Base-by-base conservation (phyloP, 2,329 filamentous ascomycete genomes). In the Madurella mycetomatis region DNA sequence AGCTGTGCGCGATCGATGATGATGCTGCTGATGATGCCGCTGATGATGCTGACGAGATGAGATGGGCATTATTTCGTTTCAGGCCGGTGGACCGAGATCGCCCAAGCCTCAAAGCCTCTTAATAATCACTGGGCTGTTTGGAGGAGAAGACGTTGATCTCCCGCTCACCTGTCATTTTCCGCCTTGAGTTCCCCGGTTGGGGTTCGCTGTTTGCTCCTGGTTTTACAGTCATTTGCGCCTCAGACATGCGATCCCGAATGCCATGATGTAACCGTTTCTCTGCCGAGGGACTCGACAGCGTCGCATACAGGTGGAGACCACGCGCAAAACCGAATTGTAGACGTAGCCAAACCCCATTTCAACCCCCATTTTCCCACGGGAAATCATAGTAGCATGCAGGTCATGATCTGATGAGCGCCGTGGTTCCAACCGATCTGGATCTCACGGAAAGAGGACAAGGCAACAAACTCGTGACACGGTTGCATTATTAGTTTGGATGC, bases 171-270 rank as follows among this genome's bases (percentile, higher is more conserved):
- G 34, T 37, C 34, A 17, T 48, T 12, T 42, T 19, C 15, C 19
- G n/a, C n/a, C 39, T 15, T 31, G 44, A n/a, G 8, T 34, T 11
- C n/a, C 13, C 43, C 9, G 37, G 30, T 40, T 16, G 13, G 4
- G 13, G 39, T 18, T 18, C 19, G 19, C 17, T 40, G n/a, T 15
- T 34, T 45, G 34, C 16, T 41, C 31, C 41, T 32, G 43, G 39
- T 48, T 44, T 42, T 51, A 16, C 54, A 56, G 57, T 53, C 49
- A 57, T 55, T 40, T 51, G 45, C 45, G 48, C 51, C 48, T 59
- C 51, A 57, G 43, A 52, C 51, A 55, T 19, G 32, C 37, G 46
- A 47, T 30, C 57, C 54, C 43, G 41, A 59, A 56, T n/a, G 19
- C 51, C 41, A 53, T 55, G 53, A 50, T 53, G 53, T 45, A 58